Evolutionary conservation across 2,329 filamentous ascomycete species (phyloP).

Genomic region (Colletotrichum sojae): DNA sequence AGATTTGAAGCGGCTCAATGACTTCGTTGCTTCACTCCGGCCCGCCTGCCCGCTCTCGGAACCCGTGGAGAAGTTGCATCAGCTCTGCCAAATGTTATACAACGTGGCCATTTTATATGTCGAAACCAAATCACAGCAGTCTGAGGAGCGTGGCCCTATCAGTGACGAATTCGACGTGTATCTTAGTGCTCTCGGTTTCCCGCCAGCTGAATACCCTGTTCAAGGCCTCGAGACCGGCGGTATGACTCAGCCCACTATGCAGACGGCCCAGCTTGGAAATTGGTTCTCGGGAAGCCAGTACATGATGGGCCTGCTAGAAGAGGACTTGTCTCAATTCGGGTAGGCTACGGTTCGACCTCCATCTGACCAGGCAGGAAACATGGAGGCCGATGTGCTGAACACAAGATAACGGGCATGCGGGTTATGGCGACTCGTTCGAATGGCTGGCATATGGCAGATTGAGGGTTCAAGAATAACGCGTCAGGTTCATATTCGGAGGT

Average conservation of each 20-base stretch:
- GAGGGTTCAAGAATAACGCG: no score
- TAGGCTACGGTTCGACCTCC: neutral
- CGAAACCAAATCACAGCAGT: constrained; percentile 68
- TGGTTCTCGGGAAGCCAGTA: constrained; percentile 78
- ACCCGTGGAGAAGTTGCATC: constrained; percentile 64
- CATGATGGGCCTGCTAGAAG: constrained; percentile 75
- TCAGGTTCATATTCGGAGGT: no score
- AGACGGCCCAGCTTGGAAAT: constrained; percentile 68
- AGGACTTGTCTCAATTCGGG: constrained; percentile 65
- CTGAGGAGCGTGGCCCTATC: constrained; percentile 62
- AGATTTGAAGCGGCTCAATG: constrained; percentile 68
- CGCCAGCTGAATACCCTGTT: constrained; percentile 55
- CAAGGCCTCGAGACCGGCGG: constrained; percentile 48
- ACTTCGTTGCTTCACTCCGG: constrained; percentile 65
- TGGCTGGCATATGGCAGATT: no score
- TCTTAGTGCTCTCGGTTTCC: constrained; percentile 73
- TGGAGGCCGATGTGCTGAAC: no score
- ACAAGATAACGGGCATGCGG: no score
- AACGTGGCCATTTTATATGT: constrained; percentile 74
- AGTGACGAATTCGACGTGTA: constrained; percentile 76
- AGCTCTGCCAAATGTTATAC: constrained; percentile 73
- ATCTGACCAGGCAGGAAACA: no score
- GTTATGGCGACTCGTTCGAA: no score
- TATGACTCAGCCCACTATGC: constrained; percentile 45
- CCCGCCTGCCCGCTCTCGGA: constrained; percentile 36